Conservation (phyloP, 352 stramenopile species). For the Pythium oligandrum region DNA sequence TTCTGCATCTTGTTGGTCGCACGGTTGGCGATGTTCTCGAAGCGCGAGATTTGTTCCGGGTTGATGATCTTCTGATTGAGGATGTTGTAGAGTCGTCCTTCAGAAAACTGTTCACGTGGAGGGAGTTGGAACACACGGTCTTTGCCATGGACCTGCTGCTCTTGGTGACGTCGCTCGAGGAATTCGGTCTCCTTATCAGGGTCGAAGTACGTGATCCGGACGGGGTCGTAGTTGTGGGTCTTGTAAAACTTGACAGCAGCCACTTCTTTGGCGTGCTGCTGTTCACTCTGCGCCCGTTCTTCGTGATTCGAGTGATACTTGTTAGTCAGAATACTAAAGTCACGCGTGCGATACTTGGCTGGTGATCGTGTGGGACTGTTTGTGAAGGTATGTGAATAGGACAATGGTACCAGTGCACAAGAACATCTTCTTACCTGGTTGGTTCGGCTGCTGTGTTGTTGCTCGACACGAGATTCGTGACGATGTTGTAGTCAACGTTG, state of each 20-base stretch:
- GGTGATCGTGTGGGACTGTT: not conserved
- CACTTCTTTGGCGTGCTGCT: constrained; percentile 31
- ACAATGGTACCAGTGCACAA: no score
- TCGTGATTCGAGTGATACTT: constrained; percentile 66
- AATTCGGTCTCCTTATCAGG: constrained; percentile 50
- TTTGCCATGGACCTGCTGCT: constrained; percentile 49
- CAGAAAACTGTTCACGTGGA: constrained; percentile 55
- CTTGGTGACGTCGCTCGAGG: constrained; percentile 20
- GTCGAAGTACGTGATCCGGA: constrained; percentile 59
- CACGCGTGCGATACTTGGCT: constrained; percentile 33
- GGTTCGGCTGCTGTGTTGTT: no score
- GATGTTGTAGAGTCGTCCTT: constrained; percentile 76
- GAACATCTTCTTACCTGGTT: no score
- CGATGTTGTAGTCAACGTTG: constrained; percentile 52
- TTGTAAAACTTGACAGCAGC: constrained; percentile 66
- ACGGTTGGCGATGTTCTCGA: constrained; percentile 37
- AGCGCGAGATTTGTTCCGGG: constrained; percentile 27
- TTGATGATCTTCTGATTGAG: constrained; percentile 65
- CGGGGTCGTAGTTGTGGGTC: constrained; percentile 57
- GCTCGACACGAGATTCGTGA: constrained; percentile 29
- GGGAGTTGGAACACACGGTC: constrained; percentile 46
- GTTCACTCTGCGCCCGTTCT: constrained; percentile 27
- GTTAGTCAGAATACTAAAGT: constrained; percentile 78
- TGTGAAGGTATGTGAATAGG: no score
- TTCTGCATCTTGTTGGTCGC: constrained; percentile 64